A percentile compares a stretch with the other conserved stretches of the same genome.
phyloP scores from a whole-genome alignment of 2,329 filamentous ascomycete genomes.

The Colletotrichum nymphaeae region DNA sequence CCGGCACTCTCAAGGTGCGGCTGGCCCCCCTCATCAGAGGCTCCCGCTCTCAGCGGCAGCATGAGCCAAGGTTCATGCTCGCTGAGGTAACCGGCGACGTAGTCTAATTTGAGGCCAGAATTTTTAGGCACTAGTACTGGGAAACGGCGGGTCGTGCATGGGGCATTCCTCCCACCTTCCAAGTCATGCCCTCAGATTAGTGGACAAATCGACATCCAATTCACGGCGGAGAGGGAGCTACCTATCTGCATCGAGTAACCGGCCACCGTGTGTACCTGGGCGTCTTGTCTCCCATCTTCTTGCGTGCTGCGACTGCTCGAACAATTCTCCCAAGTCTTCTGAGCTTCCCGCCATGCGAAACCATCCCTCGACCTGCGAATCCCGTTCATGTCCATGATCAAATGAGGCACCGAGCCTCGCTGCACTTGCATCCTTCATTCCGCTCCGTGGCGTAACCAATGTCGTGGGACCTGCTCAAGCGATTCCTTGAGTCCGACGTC shows the following conservation, averaged over 20 bases:
- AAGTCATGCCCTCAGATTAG: conserved; percentile 35
- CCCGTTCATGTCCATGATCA: conserved; percentile 46
- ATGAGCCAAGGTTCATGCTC: conserved; percentile 21
- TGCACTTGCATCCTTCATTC: conserved; percentile 40
- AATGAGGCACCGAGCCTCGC: conserved; percentile 51
- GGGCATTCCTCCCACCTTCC: conserved; percentile 34
- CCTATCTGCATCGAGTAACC: conserved; percentile 21
- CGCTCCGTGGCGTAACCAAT: conserved; percentile 58
- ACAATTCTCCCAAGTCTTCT: background rate
- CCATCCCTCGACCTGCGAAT: conserved; percentile 36
- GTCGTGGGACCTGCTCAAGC: conserved; percentile 89
- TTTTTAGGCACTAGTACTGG: conserved; percentile 23
- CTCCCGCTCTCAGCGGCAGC: background rate
- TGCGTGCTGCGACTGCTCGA: conserved; percentile 18
- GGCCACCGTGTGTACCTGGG: conserved; percentile 17
- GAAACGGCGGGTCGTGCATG: conserved; percentile 31
- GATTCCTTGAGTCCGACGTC: conserved; percentile 93
- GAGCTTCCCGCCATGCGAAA: conserved; percentile 41
- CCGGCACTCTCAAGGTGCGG: conserved; percentile 5
- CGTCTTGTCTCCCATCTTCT: background rate
- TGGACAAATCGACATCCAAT: conserved; percentile 34
- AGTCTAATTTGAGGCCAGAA: conserved; percentile 33
- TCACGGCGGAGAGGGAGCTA: conserved; percentile 32
- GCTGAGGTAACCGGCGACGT: conserved; percentile 28
- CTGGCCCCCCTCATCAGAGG: background rate